A percentile compares a stretch with the other conserved stretches of the same genome.
Conservation (phyloP, 2,329 filamentous ascomycete species). For the Colletotrichum cordylinicola region DNA sequence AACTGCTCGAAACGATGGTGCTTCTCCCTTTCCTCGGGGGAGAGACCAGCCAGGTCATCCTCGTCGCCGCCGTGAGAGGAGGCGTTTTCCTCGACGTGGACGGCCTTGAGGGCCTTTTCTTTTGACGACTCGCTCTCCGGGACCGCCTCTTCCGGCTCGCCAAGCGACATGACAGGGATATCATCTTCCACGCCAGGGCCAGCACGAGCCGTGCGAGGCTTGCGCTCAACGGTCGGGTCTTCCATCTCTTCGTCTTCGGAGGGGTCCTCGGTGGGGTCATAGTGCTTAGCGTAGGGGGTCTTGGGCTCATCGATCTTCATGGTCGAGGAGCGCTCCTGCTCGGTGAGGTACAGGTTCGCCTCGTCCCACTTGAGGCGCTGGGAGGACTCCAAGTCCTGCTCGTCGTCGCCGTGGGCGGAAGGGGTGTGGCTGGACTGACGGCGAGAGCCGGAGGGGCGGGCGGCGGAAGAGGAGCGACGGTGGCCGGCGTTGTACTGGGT, state of each 20-base stretch:
- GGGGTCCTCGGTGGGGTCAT: conserved; percentile 88
- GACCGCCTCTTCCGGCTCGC: conserved; percentile 84
- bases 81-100: conserved; percentile 74
- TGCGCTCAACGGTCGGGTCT: conserved; percentile 55
- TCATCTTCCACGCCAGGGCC: conserved; percentile 60
- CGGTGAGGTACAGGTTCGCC: conserved; percentile 94
- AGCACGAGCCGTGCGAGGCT: conserved; percentile 27
- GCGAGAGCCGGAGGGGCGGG: conserved; percentile 69
- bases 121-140: conserved; percentile 49
- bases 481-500: conserved; percentile 93
- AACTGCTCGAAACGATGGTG: conserved; percentile 89
- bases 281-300: conserved; percentile 92
- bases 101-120: conserved; percentile 39
- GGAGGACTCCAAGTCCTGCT: conserved; percentile 60
- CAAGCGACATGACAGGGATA: conserved; percentile 90
- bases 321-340: conserved; percentile 91
- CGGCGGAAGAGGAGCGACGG: conserved; percentile 80
- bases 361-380: conserved; percentile 97
- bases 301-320: conserved; percentile 99
- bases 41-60: conserved; percentile 58
- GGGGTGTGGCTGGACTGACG: conserved; percentile 67
- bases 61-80: conserved; percentile 64
- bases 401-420: conserved; percentile 48
- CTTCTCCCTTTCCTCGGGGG: conserved; percentile 83
- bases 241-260: conserved; percentile 76